Percentiles rank a stretch among this genome's conserved stretches.
Conservation (phyloP, 1,139 yeast species). For the Saccharomyces pastorianus region DNA sequence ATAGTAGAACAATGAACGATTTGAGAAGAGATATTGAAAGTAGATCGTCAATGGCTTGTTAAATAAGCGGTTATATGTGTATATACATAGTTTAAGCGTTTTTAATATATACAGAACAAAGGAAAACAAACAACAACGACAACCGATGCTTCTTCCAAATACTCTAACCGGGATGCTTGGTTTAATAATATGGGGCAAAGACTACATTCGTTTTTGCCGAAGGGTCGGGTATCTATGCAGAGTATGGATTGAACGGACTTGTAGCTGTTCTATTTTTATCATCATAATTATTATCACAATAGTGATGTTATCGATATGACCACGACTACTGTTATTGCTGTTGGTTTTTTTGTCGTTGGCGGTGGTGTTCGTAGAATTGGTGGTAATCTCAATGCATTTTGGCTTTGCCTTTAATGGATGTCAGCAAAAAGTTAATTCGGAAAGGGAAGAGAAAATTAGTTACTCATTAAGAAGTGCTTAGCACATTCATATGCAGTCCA, state of each 20-base stretch:
- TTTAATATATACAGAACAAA: background rate
- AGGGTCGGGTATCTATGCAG: background rate
- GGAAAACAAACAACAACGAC: background rate
- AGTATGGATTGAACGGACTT: background rate
- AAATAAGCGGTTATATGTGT: background rate
- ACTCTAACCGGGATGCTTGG: too few relatives aligned
- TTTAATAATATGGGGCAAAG: background rate
- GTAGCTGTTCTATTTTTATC: background rate
- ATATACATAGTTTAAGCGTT: background rate
- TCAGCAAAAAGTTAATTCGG: background rate
- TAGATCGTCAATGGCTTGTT: slow-evolving; percentile 7
- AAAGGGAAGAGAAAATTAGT: background rate
- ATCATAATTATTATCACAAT: background rate
- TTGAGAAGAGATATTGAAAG: slow-evolving; percentile 24
- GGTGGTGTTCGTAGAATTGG: too few relatives aligned
- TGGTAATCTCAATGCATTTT: background rate
- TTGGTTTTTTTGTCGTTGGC: background rate
- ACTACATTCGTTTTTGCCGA: background rate
- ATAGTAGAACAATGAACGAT: slow-evolving; percentile 30
- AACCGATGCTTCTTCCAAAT: background rate
- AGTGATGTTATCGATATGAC: too few relatives aligned
- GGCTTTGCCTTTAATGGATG: background rate
- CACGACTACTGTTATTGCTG: too few relatives aligned
- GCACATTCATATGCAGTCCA: slow-evolving; percentile 99
- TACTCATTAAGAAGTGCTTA: slow-evolving; percentile 35